Conservation (phyloP, 176 grass and related monocot genomes). For the Hyparrhenia diplandra region DNA sequence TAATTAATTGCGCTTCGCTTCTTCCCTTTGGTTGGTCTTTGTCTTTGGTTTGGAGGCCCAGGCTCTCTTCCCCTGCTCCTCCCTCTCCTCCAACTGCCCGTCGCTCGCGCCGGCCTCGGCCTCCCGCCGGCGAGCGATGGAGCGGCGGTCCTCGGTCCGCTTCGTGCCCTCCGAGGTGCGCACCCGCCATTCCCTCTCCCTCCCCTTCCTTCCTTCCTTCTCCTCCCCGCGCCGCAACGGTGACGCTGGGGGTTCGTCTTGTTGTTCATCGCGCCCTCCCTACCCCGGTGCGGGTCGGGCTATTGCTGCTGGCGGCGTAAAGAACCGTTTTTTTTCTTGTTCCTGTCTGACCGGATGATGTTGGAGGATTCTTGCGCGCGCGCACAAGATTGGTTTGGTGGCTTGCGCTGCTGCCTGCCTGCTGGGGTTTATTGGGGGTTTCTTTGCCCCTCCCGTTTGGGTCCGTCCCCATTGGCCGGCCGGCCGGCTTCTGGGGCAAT, state of each 20-base stretch:
- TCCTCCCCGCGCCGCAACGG: not conserved
- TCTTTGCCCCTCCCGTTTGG: not conserved
- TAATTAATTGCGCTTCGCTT: no score
- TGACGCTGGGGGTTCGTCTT: no score
- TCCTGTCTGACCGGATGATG: not conserved
- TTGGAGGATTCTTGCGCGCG: not conserved
- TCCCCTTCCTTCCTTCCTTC: not conserved
- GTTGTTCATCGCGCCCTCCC: not conserved
- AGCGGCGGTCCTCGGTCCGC: slow-evolving; percentile 30
- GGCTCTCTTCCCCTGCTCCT: no score
- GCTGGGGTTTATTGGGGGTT: not conserved
- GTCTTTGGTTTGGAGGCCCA: no score
- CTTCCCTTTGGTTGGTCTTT: no score
- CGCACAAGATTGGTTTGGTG: not conserved
- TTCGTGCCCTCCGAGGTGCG: slow-evolving; percentile 45
- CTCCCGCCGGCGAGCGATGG: slow-evolving; percentile 38
- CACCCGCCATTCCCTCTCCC: not conserved
- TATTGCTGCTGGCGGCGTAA: not conserved
- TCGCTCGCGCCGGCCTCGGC: not conserved
- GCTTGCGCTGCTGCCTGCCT: not conserved
- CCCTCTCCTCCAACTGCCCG: not conserved
- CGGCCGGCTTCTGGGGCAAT: not conserved
- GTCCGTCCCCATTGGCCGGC: not conserved
- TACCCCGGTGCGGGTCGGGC: not conserved
- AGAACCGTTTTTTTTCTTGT: not conserved